Evolutionary conservation across 2,329 filamentous ascomycete species (phyloP), one percentile per base, ranked within the genome.

Genomic region (Epicoccum nigrum): DNA sequence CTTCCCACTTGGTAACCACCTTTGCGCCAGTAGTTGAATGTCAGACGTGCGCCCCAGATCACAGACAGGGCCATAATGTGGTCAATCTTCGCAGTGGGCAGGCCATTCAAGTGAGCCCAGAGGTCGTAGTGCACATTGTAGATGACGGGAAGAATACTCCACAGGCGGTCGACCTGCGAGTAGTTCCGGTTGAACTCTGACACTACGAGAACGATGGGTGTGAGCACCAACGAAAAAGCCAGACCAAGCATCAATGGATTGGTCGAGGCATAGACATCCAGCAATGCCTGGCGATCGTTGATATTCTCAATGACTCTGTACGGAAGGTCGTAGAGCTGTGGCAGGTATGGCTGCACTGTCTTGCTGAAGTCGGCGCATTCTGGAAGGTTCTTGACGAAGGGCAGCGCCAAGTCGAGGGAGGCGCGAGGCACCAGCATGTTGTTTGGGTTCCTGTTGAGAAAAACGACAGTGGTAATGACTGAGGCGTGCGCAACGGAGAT

Each of bases 21-120:
- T 73, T 90, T 96, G 51, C 94, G 88, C 87, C 89, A 96, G 77
- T 97, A 99, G 76, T 99, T 99, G 80, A 84, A 97, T 2, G 93
- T 97, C 74, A 99, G 78, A 9, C 94, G 88, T 77, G 92, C 89
- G 74, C 88, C 90, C 94, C 94, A 99, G 7, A 92, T 63, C 1
- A 82, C 74, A 42, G 86, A 88, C 63, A 90, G 86, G 1, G 86
- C 76, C 51, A 92, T 79, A 25, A 92, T 79, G 32, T 88, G 84
- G 65, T 96, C 87, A 34, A 97, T 72, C 40, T 87, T 84, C 46
- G 83, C 77, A 12, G 88, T 88, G 5, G 86, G 82, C 1, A 96
- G 68, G 1, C 87, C 88, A 34, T 86, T 83, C 56, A 93, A 66
- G 62, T 89, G 87, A 32, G 92, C 88, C 87, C 92, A 99, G n/a